Evolutionary conservation across 1,284 basidiomycete species (phyloP).

Genomic region (Paramarasmius palmivorus): DNA sequence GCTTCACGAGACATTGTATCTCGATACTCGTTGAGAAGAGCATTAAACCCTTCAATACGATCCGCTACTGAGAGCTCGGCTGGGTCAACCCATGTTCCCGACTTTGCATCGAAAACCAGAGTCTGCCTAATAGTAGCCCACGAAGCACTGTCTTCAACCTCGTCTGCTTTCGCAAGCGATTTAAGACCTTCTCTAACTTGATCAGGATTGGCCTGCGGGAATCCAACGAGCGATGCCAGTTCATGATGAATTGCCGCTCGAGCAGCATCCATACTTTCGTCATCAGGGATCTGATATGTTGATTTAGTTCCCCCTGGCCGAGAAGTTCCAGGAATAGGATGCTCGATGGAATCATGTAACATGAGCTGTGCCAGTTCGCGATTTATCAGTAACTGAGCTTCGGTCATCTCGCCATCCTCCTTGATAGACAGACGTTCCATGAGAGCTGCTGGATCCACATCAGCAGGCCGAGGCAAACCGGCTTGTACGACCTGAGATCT

Average conservation of each 20-base stretch:
- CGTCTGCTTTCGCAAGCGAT: conserved; percentile 60
- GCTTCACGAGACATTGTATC: conserved; percentile 85
- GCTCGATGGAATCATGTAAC: conserved; percentile 85
- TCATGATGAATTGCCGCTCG: conserved; percentile 77
- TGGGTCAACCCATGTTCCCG: conserved; percentile 70
- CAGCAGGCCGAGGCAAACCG: conserved; percentile 84
- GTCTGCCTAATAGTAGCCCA: conserved; percentile 69
- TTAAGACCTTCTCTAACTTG: conserved; percentile 78
- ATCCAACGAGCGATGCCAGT: conserved; percentile 78
- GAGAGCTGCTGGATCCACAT: conserved; percentile 73
- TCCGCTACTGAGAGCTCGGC: conserved; percentile 55
- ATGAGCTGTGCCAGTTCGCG: conserved; percentile 80
- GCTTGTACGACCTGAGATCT: conserved; percentile 83
- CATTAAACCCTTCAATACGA: conserved; percentile 65
- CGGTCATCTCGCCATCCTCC: conserved; percentile 45
- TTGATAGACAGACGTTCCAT: conserved; percentile 60
- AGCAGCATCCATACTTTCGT: conserved; percentile 77
- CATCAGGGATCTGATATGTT: conserved; percentile 74
- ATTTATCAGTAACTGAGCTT: conserved; percentile 71
- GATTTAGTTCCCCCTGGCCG: conserved; percentile 76
- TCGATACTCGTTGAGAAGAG: conserved; percentile 63
- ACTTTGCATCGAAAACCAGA: conserved; percentile 63
- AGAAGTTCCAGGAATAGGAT: conserved; percentile 90
- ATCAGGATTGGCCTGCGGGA: conserved; percentile 79
- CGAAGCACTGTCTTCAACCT: conserved; percentile 54